Base-by-base conservation (phyloP, 1,284 basidiomycete genomes). In the Mycena citricolor region DNA sequence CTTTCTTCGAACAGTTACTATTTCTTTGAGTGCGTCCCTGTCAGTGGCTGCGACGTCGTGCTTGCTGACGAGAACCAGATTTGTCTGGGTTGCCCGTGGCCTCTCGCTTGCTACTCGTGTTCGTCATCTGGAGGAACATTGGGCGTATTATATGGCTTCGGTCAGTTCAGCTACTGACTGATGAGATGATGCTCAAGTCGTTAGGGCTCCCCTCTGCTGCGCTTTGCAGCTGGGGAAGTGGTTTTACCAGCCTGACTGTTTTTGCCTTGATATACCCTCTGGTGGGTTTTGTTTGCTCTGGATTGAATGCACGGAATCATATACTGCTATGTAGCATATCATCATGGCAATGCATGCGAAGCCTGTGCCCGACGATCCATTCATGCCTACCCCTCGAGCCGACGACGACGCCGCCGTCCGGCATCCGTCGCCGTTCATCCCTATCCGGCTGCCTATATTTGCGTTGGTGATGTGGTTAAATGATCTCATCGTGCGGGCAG, bases 111-210 rank as follows among this genome's bases (percentile, higher is more conserved):
- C 83, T 4, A 68, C 76, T 21, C 70, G 89, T 36, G 78, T 91
- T 37, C 68, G 83, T 39, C 76, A 86, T 59, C 69, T 91, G 14
- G 90, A 92, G 65, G 87, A 91, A 62, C 77, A 88, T 34, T 92
- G 89, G 89, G 77, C 84, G 2, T 92, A 91, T 62, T 89, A 84
- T 59, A 73, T 90, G 46, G 84, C 85, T 92, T 90, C 51, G 90
- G 89, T 76, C 47, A 13, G 71, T 13, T 44, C 14, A 23, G n/a
- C 32, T 28, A 21, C 39, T 52, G 43, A n/a, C 35, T 29, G 29
- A 39, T 13, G 14, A 19, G 14, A 8, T 23, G 47, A 32, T 42
- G n/a, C 26, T 48, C 39, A 35, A 21, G 14, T 44, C 12, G 17
- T 40, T 23, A 84, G 80, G 81, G 21, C 60, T 87, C 10, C 81